Conservation (phyloP, 208 protist species). For the Leptomonas seymouri region DNA sequence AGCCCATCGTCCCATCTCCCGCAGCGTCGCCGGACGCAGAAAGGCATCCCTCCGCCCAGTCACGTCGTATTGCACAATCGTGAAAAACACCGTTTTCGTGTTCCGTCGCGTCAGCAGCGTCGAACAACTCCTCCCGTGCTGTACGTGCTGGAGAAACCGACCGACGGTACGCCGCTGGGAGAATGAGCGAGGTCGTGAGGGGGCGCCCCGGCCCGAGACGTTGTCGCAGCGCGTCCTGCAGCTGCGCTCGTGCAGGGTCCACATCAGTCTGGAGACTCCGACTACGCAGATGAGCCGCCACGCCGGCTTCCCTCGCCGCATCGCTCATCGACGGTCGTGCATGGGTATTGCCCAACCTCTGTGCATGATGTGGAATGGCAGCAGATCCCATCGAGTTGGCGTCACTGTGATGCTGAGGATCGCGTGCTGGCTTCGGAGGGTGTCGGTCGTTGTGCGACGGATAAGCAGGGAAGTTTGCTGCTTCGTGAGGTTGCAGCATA, state of each 20-base stretch:
- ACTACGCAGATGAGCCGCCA: too few relatives aligned
- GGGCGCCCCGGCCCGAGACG: not conserved
- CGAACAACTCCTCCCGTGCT: not conserved
- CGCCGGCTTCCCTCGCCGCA: not conserved
- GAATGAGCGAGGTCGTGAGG: not conserved
- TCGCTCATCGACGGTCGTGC: not conserved
- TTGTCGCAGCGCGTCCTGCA: conserved; percentile 9
- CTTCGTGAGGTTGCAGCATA: too few relatives aligned
- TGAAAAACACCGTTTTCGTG: not conserved
- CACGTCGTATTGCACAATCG: not conserved
- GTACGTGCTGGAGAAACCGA: not conserved
- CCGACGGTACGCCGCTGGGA: conserved; percentile 13
- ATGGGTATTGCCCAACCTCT: too few relatives aligned
- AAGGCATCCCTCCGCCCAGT: not conserved
- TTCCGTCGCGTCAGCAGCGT: not conserved
- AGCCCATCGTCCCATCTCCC: not conserved
- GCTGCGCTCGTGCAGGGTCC: not conserved
- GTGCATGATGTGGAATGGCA: too few relatives aligned
- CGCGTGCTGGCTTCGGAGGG: too few relatives aligned
- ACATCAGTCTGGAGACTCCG: not conserved
- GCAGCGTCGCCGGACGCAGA: not conserved
- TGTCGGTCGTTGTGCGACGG: too few relatives aligned
- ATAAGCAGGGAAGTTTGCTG: too few relatives aligned
- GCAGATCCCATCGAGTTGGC: too few relatives aligned
- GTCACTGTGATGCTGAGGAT: too few relatives aligned